Base-by-base conservation (phyloP, 129 eudicot genomes). In the Cynara cardunculus region DNA sequence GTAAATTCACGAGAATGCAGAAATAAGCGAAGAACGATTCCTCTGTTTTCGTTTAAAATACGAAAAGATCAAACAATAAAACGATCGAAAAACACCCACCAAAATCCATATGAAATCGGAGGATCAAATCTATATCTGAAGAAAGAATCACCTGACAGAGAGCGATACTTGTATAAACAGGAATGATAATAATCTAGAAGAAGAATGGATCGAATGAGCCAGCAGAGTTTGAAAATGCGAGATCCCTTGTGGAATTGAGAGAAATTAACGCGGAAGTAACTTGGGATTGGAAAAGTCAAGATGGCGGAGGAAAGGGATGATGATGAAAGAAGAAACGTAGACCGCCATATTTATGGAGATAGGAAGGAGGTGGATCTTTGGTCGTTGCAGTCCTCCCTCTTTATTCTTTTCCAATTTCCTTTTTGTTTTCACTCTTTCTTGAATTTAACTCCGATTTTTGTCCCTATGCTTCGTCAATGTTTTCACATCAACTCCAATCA, bases 281-380 rank as follows among this genome's bases (percentile, higher is more conserved):
- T 70, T 82, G 49, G 34, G 78, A 69, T 69, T 70, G 85, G 59
- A 71, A 76, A 82, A 61, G 81, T 82, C 64, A 70, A 76, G 85
- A 28, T 25, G 75, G 46, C 4, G 27, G 82, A 76, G 4, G 7
- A 2, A 3, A 14, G 65, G 9, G 65, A 18, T 56, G 84, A 74
- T 46, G 81, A 75, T 9, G 76, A 69, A 56, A n/a, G 74, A 83
- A 72, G 82, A 83, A 83, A 77, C 78, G 85, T 82, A 82, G 82
- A 76, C 86, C 86, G 82, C 82, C 86, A 82, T 82, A 82, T 82
- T 70, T 59, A 74, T 78, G 74, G 56, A 31, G 72, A 18, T 69
- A 35, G 37, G 28, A 32, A 80, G 62, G 59, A 71, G 76, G 61
- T 72, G 73, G 78, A 80, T 78, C 74, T 78, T 77, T 4, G 72